Percentiles rank a stretch among this genome's conserved stretches.
phyloP scores from a whole-genome alignment of 1,284 basidiomycete genomes.

The Cutaneotrichosporon cavernicola region DNA sequence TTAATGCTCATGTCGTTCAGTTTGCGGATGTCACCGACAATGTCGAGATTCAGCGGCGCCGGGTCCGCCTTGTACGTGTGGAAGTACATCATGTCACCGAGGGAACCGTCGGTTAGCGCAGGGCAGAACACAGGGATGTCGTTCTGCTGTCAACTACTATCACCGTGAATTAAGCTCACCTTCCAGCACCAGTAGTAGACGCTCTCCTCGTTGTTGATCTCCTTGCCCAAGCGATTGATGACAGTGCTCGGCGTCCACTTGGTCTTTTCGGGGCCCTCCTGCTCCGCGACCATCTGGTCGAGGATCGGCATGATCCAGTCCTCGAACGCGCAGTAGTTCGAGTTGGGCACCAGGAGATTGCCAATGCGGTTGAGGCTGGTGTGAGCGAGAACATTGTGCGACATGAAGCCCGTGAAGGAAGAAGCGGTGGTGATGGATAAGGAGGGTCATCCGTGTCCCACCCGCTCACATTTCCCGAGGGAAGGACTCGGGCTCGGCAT shows the following conservation, averaged over 20 bases:
- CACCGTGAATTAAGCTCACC: slow-evolving; percentile 58
- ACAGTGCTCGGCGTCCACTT: slow-evolving; percentile 91
- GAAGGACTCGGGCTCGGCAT: background rate
- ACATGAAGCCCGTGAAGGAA: background rate
- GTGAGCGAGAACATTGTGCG: background rate
- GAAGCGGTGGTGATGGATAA: background rate
- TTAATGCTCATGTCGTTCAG: slow-evolving; percentile 88
- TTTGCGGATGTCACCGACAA: slow-evolving; percentile 88
- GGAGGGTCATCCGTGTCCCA: background rate
- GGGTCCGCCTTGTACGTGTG: slow-evolving; percentile 80
- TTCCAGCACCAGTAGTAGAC: slow-evolving; percentile 99
- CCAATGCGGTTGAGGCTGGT: slow-evolving; percentile 85
- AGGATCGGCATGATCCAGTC: slow-evolving; percentile 97
- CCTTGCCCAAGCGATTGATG: slow-evolving; percentile 86
- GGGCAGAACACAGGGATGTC: slow-evolving; percentile 98
- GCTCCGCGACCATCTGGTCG: slow-evolving; percentile 86
- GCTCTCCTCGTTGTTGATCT: slow-evolving; percentile 93
- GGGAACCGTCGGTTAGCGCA: slow-evolving; percentile 93
- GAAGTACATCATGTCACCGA: slow-evolving; percentile 99
- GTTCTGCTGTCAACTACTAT: slow-evolving; percentile 62
- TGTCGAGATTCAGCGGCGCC: slow-evolving; percentile 85
- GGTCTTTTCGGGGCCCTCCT: slow-evolving; percentile 55
- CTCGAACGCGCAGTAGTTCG: slow-evolving; percentile 99
- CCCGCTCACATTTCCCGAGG: background rate
- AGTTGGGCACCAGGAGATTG: slow-evolving; percentile 96